Evolutionary conservation across 164 flowering plant species (phyloP).

Genomic region (Cinnamomum micranthum): DNA sequence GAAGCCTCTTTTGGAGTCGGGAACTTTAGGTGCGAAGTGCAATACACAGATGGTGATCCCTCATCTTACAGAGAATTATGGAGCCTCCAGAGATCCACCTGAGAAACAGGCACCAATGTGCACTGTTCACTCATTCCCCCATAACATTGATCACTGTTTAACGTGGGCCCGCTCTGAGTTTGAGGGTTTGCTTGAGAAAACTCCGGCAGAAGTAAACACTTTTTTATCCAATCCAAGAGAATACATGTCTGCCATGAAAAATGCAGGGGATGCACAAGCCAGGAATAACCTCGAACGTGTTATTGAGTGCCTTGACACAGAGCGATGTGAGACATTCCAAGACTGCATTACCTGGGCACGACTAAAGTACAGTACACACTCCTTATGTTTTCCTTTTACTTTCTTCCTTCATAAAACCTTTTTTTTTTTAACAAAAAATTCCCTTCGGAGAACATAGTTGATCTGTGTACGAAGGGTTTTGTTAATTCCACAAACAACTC

Average conservation of each 20-base stretch:
- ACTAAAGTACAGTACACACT: slow-evolving; percentile 42
- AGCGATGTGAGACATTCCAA: slow-evolving; percentile 67
- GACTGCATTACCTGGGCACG: slow-evolving; percentile 91
- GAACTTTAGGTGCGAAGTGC: slow-evolving; percentile 89
- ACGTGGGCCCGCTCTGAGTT: slow-evolving; percentile 96
- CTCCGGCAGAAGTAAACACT: slow-evolving; percentile 85
- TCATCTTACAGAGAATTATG: slow-evolving; percentile 81
- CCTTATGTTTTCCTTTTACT: not conserved
- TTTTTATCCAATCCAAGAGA: slow-evolving; percentile 61
- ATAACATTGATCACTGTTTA: slow-evolving; percentile 88
- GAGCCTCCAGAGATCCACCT: slow-evolving; percentile 89
- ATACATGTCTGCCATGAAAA: slow-evolving; percentile 50
- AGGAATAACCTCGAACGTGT: slow-evolving; percentile 77
- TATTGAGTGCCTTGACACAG: slow-evolving; percentile 71
- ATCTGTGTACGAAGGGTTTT: too few species aligned
- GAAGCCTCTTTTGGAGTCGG: slow-evolving; percentile 87
- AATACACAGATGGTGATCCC: slow-evolving; percentile 94
- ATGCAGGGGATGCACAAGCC: slow-evolving; percentile 87
- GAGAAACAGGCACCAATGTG: slow-evolving; percentile 98
- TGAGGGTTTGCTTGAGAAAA: slow-evolving; percentile 91
- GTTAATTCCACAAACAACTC: not conserved
- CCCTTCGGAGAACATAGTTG: too few species aligned
- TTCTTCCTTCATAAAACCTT: not conserved
- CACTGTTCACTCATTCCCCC: slow-evolving; percentile 89
- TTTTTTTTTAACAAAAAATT: not conserved